Evolutionary conservation across 192 early-diverging fungal species (phyloP).

Genomic region (Hyaloraphidium curvatum): DNA sequence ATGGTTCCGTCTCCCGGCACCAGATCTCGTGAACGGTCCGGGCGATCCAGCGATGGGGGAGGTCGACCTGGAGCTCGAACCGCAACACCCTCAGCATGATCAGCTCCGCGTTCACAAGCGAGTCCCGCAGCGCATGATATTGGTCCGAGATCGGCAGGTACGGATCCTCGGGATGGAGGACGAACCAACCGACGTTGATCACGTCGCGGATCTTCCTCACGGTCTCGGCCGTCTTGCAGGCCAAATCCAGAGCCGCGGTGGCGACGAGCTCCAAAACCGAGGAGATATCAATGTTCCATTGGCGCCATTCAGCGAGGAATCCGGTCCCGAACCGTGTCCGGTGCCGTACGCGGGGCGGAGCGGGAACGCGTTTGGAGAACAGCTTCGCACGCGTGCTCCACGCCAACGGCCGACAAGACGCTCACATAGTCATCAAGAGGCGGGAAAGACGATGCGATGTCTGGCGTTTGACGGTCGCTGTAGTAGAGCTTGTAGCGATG

Average conservation of each 20-base stretch:
- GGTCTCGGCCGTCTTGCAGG: neutral
- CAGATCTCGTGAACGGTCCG: neutral
- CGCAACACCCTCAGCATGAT: neutral
- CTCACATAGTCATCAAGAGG: too few species aligned
- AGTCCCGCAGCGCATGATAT: neutral
- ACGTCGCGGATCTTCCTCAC: slow-evolving; percentile 1
- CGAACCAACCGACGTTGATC: neutral
- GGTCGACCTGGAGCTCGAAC: neutral
- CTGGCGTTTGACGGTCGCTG: neutral
- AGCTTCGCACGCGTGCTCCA: too few species aligned
- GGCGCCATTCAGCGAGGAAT: too few species aligned
- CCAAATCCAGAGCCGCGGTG: neutral
- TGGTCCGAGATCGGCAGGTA: neutral
- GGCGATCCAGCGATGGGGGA: neutral
- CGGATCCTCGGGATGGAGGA: neutral
- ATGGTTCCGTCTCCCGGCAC: neutral
- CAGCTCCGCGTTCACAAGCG: neutral
- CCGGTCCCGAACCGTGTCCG: too few species aligned
- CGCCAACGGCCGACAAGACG: too few species aligned
- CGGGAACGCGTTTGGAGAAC: too few species aligned
- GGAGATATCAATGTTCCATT: too few species aligned
- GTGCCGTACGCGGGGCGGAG: too few species aligned
- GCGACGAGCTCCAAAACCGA: too few species aligned
- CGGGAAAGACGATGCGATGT: too few species aligned
- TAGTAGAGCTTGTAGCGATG: neutral